Conservation (phyloP, 2,329 filamentous ascomycete species). For the Diaporthe citriasiana region DNA sequence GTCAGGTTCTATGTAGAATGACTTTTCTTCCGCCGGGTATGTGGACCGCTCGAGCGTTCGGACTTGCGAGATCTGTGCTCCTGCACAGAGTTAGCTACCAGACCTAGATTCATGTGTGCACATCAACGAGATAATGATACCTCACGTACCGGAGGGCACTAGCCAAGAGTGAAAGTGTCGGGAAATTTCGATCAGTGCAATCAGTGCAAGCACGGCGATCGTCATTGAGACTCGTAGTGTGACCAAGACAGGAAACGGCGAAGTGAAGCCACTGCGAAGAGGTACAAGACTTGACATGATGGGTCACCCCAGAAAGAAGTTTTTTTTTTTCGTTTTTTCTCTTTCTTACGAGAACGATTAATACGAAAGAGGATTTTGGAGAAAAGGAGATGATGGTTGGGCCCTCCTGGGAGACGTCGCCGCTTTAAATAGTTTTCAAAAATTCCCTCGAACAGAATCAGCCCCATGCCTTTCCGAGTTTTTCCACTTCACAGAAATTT, state of each 20-base stretch:
- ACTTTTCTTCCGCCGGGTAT: background rate
- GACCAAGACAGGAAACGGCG: background rate
- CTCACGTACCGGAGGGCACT: background rate
- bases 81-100: background rate
- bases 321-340: background rate
- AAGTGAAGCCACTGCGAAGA: background rate
- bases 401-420: background rate
- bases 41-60: background rate
- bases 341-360: background rate
- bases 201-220: background rate
- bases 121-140: too few relatives aligned
- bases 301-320: background rate
- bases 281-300: background rate
- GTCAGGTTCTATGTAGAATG: background rate
- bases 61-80: background rate
- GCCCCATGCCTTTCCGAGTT: background rate
- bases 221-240: background rate
- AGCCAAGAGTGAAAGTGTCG: background rate
- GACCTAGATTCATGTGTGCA: background rate
- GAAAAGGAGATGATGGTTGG: too few relatives aligned
- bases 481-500: background rate
- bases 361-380: background rate
- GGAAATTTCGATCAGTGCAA: background rate
- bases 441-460: background rate
- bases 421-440: conserved; percentile 4